Base-by-base conservation (phyloP, 352 stramenopile species). In the Pythium folliculosum region DNA sequence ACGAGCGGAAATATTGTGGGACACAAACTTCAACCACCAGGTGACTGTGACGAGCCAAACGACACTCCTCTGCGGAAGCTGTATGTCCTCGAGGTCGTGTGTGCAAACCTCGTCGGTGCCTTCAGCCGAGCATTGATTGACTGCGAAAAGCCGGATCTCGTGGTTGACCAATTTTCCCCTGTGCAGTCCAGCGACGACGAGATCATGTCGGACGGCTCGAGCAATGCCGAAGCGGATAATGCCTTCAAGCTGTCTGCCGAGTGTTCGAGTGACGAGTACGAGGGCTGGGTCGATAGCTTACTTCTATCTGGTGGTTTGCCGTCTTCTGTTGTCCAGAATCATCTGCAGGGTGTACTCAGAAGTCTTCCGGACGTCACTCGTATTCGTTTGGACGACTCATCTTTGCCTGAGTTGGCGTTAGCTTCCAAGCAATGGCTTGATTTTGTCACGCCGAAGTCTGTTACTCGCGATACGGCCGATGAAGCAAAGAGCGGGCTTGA, bases 1-100 rank as follows among this genome's bases (percentile, higher is more conserved):
- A 96, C 88, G 13, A 92, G 84, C 60, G 88, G 88, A 45, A 90
- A 77, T 47, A 95, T 96, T 69, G 71, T 90, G 14, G 88, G 88
- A 30, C 87, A 77, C 51, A 92, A 88, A 58, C 67, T 60, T 19
- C 57, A 60, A 50, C 22, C 19, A 22, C 13, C 38, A 47, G 37
- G 19, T 40, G 38, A 60, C n/a, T 38, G n/a, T 35, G 16, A 40
- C 14, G 17, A 23, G 9, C 49, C 17, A 0, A 10, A n/a, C 2
- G 35, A 45, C 5, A 6, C 38, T 25, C 52, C 53, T 21, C 45
- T 69, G 8, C 35, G 27, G 27, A 74, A 78, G 37, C 76, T 92
- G 35, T 73, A 86, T 16, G 78, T 95, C n/a, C 47, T 95, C 17
- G 84, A 96, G 65, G 83, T 95, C 67, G 79, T 91, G 5, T 73